Conservation (phyloP, 2,329 filamentous ascomycete genomes). For the Botrytis squamosa region DNA sequence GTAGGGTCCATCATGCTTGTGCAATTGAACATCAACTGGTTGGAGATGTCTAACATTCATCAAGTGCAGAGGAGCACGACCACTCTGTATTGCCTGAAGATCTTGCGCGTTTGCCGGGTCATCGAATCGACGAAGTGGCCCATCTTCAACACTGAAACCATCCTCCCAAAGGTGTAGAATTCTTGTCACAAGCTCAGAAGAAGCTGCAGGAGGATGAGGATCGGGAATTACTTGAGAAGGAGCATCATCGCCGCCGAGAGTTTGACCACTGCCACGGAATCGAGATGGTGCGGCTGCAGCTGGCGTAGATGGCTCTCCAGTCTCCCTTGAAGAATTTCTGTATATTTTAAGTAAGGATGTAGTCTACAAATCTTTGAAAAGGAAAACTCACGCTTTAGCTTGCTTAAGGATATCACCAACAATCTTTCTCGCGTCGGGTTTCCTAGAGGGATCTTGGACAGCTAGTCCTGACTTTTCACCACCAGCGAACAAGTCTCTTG, state of each 20-base stretch:
- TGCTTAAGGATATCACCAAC: slow-evolving; percentile 65
- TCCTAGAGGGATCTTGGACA: slow-evolving; percentile 57
- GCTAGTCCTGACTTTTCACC: slow-evolving; percentile 79
- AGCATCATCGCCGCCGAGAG: slow-evolving; percentile 73
- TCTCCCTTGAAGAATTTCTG: slow-evolving; percentile 61
- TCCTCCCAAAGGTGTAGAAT: slow-evolving; percentile 79
- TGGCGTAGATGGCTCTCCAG: slow-evolving; percentile 48
- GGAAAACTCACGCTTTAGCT: slow-evolving; percentile 53
- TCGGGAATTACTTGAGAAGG: slow-evolving; percentile 69
- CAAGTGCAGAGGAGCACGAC: slow-evolving; percentile 73
- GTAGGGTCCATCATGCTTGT: slow-evolving; percentile 72
- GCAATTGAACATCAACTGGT: slow-evolving; percentile 74
- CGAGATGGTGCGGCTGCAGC: slow-evolving; percentile 49
- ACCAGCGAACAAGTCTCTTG: slow-evolving; percentile 74
- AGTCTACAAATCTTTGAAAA: not conserved
- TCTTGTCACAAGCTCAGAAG: slow-evolving; percentile 53
- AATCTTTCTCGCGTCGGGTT: slow-evolving; percentile 53
- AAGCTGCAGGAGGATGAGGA: slow-evolving; percentile 44
- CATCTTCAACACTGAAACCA: slow-evolving; percentile 83
- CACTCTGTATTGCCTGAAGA: slow-evolving; percentile 72
- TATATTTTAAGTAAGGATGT: not conserved
- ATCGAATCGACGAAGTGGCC: slow-evolving; percentile 73
- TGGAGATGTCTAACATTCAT: slow-evolving; percentile 75
- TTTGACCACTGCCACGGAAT: slow-evolving; percentile 72
- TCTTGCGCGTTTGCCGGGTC: slow-evolving; percentile 72